phyloP scores from a whole-genome alignment of 2,329 filamentous ascomycete species.

The Fusarium mangiferae region DNA sequence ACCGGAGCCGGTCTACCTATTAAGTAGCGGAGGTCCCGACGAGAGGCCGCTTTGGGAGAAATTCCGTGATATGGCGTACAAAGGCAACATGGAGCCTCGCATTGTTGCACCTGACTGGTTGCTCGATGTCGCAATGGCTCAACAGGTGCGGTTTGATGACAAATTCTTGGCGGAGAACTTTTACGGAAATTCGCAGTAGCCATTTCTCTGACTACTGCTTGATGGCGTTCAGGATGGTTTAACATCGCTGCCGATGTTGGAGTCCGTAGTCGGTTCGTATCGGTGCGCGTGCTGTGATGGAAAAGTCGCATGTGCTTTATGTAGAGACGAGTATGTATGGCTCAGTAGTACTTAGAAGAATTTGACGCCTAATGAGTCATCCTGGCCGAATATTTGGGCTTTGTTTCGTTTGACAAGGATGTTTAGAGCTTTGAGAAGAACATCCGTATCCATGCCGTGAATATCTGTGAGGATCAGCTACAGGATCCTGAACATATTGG shows the following conservation, averaged over 20 bases:
- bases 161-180: constrained; percentile 66
- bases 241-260: constrained; percentile 12
- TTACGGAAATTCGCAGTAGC: constrained; percentile 45
- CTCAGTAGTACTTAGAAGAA: constrained; percentile 77
- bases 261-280: constrained; percentile 10
- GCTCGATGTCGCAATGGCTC: constrained; percentile 87
- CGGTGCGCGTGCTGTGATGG: background rate
- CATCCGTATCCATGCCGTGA: constrained; percentile 84
- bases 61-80: constrained; percentile 82
- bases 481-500: background rate
- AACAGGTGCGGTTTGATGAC: constrained; percentile 76
- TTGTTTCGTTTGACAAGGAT: constrained; percentile 89
- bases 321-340: constrained; percentile 31
- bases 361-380: constrained; percentile 91
- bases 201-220: constrained; percentile 7
- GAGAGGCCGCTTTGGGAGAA: constrained; percentile 82
- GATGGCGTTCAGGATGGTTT: constrained; percentile 36
- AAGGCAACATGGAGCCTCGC: constrained; percentile 80
- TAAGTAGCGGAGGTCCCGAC: constrained; percentile 73
- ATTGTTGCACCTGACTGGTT: constrained; percentile 92
- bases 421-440: constrained; percentile 81
- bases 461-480: constrained; percentile 67
- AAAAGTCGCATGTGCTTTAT: constrained; percentile 22
- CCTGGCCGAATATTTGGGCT: constrained; percentile 91
- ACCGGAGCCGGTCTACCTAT: constrained; percentile 81